A percentile compares a stretch with the other conserved stretches of the same genome.
Conservation (phyloP, 805 yeast genomes). For the Wickerhamomyces silvicola region DNA sequence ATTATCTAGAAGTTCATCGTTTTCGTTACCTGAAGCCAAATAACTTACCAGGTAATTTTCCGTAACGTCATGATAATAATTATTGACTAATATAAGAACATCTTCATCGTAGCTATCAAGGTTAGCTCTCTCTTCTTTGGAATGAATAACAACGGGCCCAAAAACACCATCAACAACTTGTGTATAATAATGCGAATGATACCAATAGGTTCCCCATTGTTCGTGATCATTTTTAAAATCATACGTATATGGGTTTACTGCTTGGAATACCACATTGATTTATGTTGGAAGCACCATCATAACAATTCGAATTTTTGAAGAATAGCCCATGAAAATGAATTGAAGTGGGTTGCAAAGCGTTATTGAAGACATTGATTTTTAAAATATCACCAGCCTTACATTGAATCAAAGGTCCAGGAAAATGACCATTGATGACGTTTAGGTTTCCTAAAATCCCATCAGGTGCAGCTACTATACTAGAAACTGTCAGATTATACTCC, state of each 20-base stretch:
- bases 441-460: slow-evolving; percentile 27
- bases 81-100: slow-evolving; percentile 35
- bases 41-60: slow-evolving; percentile 25
- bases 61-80: slow-evolving; percentile 39
- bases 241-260: slow-evolving; percentile 35
- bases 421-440: slow-evolving; percentile 30
- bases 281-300: slow-evolving; percentile 46
- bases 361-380: slow-evolving; percentile 34
- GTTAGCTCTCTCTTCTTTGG: slow-evolving; percentile 27
- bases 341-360: slow-evolving; percentile 32
- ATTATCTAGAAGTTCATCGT: slow-evolving; percentile 47
- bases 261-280: slow-evolving; percentile 44
- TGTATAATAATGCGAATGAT: slow-evolving; percentile 45
- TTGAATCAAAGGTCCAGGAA: slow-evolving; percentile 47
- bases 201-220: slow-evolving; percentile 51
- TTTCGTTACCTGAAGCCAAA: slow-evolving; percentile 34
- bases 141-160: slow-evolving; percentile 46
- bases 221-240: slow-evolving; percentile 29
- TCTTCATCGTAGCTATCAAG: slow-evolving; percentile 41
- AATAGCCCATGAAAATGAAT: slow-evolving; percentile 50
- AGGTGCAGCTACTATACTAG: slow-evolving; percentile 21
- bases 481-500: slow-evolving; percentile 19
- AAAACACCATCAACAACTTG: slow-evolving; percentile 43
- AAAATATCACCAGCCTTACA: slow-evolving; percentile 40
- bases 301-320: slow-evolving; percentile 36